Evolutionary conservation across 2,329 filamentous ascomycete genomes (phyloP), one percentile per base, ranked within the genome.

Genomic region (Claviceps fusiformis): DNA sequence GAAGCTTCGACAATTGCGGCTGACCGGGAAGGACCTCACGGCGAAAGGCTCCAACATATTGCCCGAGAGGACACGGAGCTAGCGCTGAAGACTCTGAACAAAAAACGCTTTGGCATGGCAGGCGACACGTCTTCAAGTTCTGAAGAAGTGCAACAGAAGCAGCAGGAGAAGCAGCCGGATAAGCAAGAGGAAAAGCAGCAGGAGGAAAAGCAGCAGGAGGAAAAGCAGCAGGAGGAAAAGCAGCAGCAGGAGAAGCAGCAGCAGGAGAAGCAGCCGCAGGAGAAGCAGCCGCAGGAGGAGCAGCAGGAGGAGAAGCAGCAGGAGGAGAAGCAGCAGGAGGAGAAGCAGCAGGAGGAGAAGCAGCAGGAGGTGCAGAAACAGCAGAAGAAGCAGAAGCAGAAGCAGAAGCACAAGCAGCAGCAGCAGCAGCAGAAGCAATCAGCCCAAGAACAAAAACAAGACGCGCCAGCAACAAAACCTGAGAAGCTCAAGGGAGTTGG

Each of bases 1-100:
- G 70, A 71, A 43, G 62, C 65, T 6, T 71, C 70, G 6, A 65
- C 67, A 10, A 59, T 65, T 35, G 61, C 64, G 2, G 61, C 39
- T 10, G 53, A 52, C 5, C 43, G 52, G n/a, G 54, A 54, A 15
- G 50, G 35, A 9, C 39, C 55, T 11, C 43, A 49, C 2, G 47
- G 45, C n/a, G 54, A 52, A 8, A 53, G 57, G 9, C 61, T 59
- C 43, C 64, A 63, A 33, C 65, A 69, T n/a, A 58, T 61, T 44
- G 67, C 66, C 29, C 59, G 63, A 39, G 67, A 70, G 54, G 47
- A 53, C 35, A 39, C 46, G 27, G 46, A 56, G 7, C 19, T 56
- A 37, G 45, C 46, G 2, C 55, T 58, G 10, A 24, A 37, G 10
- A 33, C 52, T 5, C 11, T 49, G 31, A 53, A 50, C 15, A 51